A percentile compares a stretch with the other conserved stretches of the same genome.
These are phyloP conservation scores for Cercospora beticola DNA, from an alignment of 2,329 filamentous ascomycete genomes.

Conservation along the genomic window DNA sequence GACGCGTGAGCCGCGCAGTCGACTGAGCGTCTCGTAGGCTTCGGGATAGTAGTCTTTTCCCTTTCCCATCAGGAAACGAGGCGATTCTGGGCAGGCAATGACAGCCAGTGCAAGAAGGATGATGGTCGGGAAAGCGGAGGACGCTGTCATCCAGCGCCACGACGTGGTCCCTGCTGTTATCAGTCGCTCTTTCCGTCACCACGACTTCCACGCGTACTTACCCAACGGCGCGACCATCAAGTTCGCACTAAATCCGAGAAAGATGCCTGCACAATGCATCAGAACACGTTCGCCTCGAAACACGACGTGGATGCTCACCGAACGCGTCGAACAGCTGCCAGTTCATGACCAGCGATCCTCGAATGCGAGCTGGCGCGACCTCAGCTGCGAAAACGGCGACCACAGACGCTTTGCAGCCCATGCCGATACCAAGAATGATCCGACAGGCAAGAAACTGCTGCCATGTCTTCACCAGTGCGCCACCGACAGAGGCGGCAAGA, in stretches of 20 bases:
- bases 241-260: slow-evolving; percentile 34
- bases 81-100: slow-evolving; percentile 34
- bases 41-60: slow-evolving; percentile 20
- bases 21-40: slow-evolving; percentile 30
- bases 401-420: slow-evolving; percentile 38
- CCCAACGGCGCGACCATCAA: slow-evolving; percentile 28
- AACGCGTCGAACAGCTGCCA: slow-evolving; percentile 38
- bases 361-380: slow-evolving; percentile 30
- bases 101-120: slow-evolving; percentile 30
- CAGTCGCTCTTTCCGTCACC: not conserved
- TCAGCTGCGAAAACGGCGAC: slow-evolving; percentile 39
- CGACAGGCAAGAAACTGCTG: slow-evolving; percentile 35
- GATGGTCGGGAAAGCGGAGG: slow-evolving; percentile 31
- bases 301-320: slow-evolving; percentile 14
- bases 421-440: slow-evolving; percentile 37
- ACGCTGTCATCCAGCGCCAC: slow-evolving; percentile 36
- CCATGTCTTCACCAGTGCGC: slow-evolving; percentile 33
- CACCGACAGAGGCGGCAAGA: slow-evolving; percentile 35
- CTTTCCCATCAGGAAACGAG: slow-evolving; percentile 31
- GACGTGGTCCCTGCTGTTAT: not conserved
- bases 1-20: slow-evolving; percentile 29
- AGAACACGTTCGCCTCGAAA: not conserved
- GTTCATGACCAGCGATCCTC: slow-evolving; percentile 34
- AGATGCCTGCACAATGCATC: slow-evolving; percentile 20
- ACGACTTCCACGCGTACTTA: not conserved